Base-by-base conservation (phyloP, 2,329 filamentous ascomycete genomes). In the Ramularia endophylla region DNA sequence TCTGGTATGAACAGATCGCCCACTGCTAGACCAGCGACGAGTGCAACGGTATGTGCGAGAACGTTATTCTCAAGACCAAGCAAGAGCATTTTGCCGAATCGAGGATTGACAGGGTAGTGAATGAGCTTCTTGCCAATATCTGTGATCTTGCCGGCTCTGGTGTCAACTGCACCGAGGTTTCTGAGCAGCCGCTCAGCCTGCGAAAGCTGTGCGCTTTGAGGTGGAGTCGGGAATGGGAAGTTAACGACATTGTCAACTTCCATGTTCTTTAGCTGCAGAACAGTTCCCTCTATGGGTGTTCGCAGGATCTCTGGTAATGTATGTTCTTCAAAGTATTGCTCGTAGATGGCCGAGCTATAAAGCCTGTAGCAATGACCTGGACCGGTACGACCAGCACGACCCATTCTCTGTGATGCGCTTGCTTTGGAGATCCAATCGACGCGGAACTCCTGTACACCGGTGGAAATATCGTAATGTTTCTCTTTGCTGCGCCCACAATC, bases 391-490 rank as follows among this genome's bases (percentile, higher is more conserved):
- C 94, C 92, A 43, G 92, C 92, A 74, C 92, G 87, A 67, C 92
- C 92, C 44, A 87, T 81, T 61, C 92, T 78, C 65, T 98, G 92
- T 51, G 82, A 85, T 6, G 92, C 90, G 61, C 87, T 94, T 19
- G 92, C 92, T 68, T 98, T 97, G 69, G 89, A 95, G 61, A 97
- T 94, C 87, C 90, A 98, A 29, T 85, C 84, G 39, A 98, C 79
- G 55, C 95, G 85, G 60, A 95, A 98, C 58, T 85, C 95, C 62
- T 98, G 92, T 1, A 98, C 90, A 3, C 90, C 90, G 7, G 85
- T 95, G 8, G 78, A 69, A n/a, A 79, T 75, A 60, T 97, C 86
- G 57, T 92, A 97, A 43, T 83, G 85, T 48, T 90, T 83, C 63
- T 95, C 89, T 64, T 98, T 98, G 27, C 86, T 84, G 36, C 94